A percentile compares a stretch with the other conserved stretches of the same genome.
Evolutionary conservation across 2,329 filamentous ascomycete species (phyloP).

Genomic region (Metarhizium robertsii): DNA sequence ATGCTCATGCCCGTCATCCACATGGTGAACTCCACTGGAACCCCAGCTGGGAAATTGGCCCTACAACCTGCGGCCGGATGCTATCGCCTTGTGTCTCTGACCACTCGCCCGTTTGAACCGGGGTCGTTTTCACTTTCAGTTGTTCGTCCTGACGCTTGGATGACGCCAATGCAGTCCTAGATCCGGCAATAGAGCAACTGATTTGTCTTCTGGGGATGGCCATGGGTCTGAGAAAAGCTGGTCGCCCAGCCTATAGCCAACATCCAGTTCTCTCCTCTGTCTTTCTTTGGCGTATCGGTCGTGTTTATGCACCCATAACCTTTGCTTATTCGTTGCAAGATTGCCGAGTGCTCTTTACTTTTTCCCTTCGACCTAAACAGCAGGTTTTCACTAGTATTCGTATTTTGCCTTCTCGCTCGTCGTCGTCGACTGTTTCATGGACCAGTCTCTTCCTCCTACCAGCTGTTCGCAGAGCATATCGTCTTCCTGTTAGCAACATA

Average conservation of each 20-base stretch:
- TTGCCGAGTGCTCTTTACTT: background rate
- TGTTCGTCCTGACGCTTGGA: conserved; percentile 3
- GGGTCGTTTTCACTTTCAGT: background rate
- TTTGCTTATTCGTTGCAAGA: background rate
- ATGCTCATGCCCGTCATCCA: conserved; percentile 8
- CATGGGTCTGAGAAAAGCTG: background rate
- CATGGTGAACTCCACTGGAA: conserved; percentile 7
- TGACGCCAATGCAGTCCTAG: conserved; percentile 1
- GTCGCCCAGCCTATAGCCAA: background rate
- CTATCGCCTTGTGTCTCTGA: conserved; percentile 1
- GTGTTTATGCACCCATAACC: background rate
- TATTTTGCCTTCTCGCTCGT: background rate
- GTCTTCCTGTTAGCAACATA: background rate
- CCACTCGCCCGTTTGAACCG: conserved; percentile 4
- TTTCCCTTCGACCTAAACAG: background rate
- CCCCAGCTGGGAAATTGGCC: conserved; percentile 15
- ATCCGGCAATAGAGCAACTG: background rate
- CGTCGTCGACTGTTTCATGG: background rate
- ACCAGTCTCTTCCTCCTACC: background rate
- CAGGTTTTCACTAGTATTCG: background rate
- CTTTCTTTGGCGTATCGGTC: background rate
- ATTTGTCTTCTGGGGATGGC: background rate
- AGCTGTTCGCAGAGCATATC: background rate
- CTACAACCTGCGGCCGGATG: conserved; percentile 4
- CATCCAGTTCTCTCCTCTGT: background rate